A percentile compares a stretch with the other conserved stretches of the same genome.
These are phyloP conservation scores for Albugo laibachii DNA, from an alignment of 352 stramenopile species.

Conservation along the genomic window DNA sequence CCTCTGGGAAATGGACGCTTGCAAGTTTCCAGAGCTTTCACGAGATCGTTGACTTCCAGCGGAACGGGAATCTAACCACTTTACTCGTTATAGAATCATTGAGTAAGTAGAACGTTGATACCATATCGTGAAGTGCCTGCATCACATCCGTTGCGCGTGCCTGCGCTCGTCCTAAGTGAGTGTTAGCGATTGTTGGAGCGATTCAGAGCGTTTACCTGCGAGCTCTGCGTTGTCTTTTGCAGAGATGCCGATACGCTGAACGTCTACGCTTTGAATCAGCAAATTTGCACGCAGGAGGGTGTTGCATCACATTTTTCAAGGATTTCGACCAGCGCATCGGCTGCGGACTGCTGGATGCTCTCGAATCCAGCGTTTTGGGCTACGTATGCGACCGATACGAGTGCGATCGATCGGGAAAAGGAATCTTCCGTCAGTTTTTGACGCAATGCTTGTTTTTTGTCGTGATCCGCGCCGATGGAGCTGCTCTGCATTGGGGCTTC, in stretches of 20 bases:
- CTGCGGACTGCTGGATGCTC: slow-evolving; percentile 23
- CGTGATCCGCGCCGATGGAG: too few relatives aligned
- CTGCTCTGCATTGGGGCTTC: too few relatives aligned
- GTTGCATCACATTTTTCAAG: slow-evolving; percentile 20
- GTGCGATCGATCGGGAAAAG: slow-evolving; percentile 24
- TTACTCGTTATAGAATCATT: too few relatives aligned
- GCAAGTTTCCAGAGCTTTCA: slow-evolving; percentile 27
- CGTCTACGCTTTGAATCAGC: slow-evolving; percentile 12
- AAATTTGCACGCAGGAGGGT: slow-evolving; percentile 6
- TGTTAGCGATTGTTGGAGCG: neutral
- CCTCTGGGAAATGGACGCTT: slow-evolving; percentile 26
- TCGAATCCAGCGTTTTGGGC: slow-evolving; percentile 30
- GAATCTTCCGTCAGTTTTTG: neutral
- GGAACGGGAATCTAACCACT: neutral
- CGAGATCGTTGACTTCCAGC: slow-evolving; percentile 22
- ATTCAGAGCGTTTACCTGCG: slow-evolving; percentile 5
- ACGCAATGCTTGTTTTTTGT: too few relatives aligned
- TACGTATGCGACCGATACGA: slow-evolving; percentile 30
- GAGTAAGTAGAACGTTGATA: slow-evolving; percentile 4
- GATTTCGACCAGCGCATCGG: slow-evolving; percentile 27
- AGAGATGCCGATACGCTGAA: slow-evolving; percentile 22
- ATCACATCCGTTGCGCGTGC: slow-evolving; percentile 23
- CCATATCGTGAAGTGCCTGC: slow-evolving; percentile 25
- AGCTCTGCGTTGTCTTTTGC: slow-evolving; percentile 34
- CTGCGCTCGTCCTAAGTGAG: slow-evolving; percentile 14